A percentile compares a stretch with the other conserved stretches of the same genome.
Conservation (phyloP, 768 basidiomycete species). For the Podaxis pistillaris region DNA sequence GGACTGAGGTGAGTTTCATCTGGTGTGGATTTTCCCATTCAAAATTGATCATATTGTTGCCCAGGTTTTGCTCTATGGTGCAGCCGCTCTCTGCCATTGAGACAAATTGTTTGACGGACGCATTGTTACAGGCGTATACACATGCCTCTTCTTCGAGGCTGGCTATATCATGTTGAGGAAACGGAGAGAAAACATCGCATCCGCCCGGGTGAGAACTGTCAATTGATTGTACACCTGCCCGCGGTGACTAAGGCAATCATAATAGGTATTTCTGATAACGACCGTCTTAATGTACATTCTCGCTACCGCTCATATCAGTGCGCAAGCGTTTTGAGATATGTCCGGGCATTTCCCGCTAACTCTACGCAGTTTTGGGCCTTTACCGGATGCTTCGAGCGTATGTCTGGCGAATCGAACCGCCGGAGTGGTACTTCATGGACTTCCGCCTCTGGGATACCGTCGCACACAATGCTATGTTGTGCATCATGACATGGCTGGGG, state of each 20-base stretch:
- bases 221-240: background rate
- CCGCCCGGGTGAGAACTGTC: slow-evolving; percentile 16
- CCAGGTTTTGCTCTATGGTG: slow-evolving; percentile 13
- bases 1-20: slow-evolving; percentile 17
- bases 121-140: slow-evolving; percentile 17
- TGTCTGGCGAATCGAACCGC: slow-evolving; percentile 20
- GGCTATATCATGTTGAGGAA: slow-evolving; percentile 20
- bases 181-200: slow-evolving; percentile 8
- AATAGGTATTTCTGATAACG: slow-evolving; percentile 24
- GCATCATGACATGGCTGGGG: slow-evolving; percentile 28
- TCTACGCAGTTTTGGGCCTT: slow-evolving; percentile 16
- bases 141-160: slow-evolving; percentile 20
- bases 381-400: slow-evolving; percentile 25
- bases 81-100: background rate
- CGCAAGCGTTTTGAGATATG: background rate
- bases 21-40: background rate
- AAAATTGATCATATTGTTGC: background rate
- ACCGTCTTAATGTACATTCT: slow-evolving; percentile 25
- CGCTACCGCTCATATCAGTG: slow-evolving; percentile 25
- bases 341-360: background rate
- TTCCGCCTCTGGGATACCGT: slow-evolving; percentile 25
- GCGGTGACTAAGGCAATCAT: background rate
- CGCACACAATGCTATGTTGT: slow-evolving; percentile 21
- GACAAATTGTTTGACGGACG: background rate
- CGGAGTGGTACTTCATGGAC: slow-evolving; percentile 22